Base-by-base conservation (phyloP, 306 rosid genomes). In the Prinsepia uniflora region DNA sequence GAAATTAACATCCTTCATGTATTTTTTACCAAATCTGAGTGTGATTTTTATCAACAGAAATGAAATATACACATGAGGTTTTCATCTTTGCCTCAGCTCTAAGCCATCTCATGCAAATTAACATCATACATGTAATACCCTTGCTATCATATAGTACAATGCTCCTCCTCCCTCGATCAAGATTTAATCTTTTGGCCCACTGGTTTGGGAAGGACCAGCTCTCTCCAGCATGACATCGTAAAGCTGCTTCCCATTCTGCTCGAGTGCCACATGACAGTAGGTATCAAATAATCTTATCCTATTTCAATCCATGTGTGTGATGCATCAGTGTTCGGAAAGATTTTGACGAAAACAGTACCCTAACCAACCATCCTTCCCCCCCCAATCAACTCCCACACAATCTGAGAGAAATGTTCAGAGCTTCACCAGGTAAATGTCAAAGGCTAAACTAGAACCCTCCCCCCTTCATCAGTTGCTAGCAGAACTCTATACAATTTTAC, bases 171-270 rank as follows among this genome's bases (percentile, higher is more conserved):
- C 74, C 61, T 36, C 58, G 30, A 24, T 24, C 61, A 75, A 53
- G 74, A 41, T 2, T 24, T 24, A 24, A 73, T 79, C 67, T 72
- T 79, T 87, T 39, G 92, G 96, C 10, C 82, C 90, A 41, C 98
- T 94, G 52, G 70, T 94, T 78, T 90, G 78, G 40, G 98, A 94
- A 79, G 91, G 83, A 53, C 98, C 98, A 50, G 98, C 98, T 86
- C 97, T 90, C 84, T 94, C 97, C 83, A 89, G 90, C 98, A 92
- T 89, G 20, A 80, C 80, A 43, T 92, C 96, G 65, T 92, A 92
- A 64, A 92, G 96, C 78, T 87, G 92, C 86, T 90, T 90, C 65
- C 98, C 98, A 76, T 94, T 94, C 98, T 94, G 90, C 60, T 78
- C 59, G 65, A 18, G n/a, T 5, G 13, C 69, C 56, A 75, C 61